phyloP scores from a whole-genome alignment of 257 asterid genomes.

The Eustoma russellianum region DNA sequence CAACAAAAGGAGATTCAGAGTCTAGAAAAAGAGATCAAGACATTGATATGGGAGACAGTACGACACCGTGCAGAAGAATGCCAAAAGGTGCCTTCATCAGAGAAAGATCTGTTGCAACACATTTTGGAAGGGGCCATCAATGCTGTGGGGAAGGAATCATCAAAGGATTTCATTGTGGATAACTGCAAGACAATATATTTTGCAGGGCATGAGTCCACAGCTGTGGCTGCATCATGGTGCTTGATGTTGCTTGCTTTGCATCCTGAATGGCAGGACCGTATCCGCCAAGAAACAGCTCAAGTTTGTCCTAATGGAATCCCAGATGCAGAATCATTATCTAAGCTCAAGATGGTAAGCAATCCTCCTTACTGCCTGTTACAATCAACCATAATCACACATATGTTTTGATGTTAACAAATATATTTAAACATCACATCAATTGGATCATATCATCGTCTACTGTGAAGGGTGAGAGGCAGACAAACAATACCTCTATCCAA shows the following conservation, averaged over 20 bases:
- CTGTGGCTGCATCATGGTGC: slow-evolving; percentile 85
- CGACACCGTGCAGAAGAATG: slow-evolving; percentile 35
- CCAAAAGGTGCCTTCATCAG: slow-evolving; percentile 21
- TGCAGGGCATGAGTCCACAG: slow-evolving; percentile 86
- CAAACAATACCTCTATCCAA: no score
- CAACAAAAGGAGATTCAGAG: slow-evolving; percentile 38
- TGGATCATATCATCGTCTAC: no score
- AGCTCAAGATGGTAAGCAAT: slow-evolving; percentile 52
- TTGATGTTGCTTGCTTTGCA: slow-evolving; percentile 68
- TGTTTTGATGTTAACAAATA: no score
- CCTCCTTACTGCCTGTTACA: no score
- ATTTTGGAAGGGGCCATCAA: slow-evolving; percentile 58
- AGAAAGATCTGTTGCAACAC: slow-evolving; percentile 55
- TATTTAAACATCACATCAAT: no score
- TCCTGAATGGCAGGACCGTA: slow-evolving; percentile 68
- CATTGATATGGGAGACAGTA: slow-evolving; percentile 62
- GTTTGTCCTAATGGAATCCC: slow-evolving; percentile 23
- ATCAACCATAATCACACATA: no score
- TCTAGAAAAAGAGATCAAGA: slow-evolving; percentile 62
- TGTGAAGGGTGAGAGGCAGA: no score
- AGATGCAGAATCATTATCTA: slow-evolving; percentile 42
- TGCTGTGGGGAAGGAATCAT: slow-evolving; percentile 38
- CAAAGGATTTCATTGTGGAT: slow-evolving; percentile 66
- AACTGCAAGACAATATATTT: slow-evolving; percentile 87
- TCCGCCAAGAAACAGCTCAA: slow-evolving; percentile 42